Conservation (phyloP, 257 asterid genomes). For the Solanum verrucosum region DNA sequence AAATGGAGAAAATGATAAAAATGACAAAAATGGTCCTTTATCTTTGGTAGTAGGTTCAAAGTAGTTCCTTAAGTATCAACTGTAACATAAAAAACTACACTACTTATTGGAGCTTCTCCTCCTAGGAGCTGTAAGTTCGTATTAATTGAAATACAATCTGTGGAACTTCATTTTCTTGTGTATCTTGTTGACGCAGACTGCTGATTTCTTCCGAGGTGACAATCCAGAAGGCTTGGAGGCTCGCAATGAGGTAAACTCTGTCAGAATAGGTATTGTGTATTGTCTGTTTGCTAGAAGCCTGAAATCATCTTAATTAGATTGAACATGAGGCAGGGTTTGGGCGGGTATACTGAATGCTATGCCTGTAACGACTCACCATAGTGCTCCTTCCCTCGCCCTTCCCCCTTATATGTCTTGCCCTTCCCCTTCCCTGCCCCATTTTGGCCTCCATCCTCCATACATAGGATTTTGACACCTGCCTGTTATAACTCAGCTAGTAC, state of each 20-base stretch:
- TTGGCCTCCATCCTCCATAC: neutral
- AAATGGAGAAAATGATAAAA: neutral
- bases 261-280: neutral
- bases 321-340: neutral
- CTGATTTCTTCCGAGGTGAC: constrained; percentile 96
- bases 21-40: neutral
- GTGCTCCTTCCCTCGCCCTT: neutral
- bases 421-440: neutral
- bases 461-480: neutral
- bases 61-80: neutral
- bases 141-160: neutral
- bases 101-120: neutral
- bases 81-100: neutral
- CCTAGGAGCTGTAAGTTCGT: neutral
- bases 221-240: constrained; percentile 98
- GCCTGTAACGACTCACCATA: neutral
- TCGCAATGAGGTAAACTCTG: constrained; percentile 75
- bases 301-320: neutral
- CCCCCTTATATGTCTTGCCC: neutral
- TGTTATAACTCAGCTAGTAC: neutral
- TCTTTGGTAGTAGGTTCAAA: neutral
- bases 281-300: neutral
- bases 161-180: neutral
- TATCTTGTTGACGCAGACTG: constrained; percentile 48
- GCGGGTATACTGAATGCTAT: neutral